These are phyloP conservation scores for Phytopythium chamaehyphon DNA, from an alignment of 352 stramenopile genomes.

Conservation along the genomic window DNA sequence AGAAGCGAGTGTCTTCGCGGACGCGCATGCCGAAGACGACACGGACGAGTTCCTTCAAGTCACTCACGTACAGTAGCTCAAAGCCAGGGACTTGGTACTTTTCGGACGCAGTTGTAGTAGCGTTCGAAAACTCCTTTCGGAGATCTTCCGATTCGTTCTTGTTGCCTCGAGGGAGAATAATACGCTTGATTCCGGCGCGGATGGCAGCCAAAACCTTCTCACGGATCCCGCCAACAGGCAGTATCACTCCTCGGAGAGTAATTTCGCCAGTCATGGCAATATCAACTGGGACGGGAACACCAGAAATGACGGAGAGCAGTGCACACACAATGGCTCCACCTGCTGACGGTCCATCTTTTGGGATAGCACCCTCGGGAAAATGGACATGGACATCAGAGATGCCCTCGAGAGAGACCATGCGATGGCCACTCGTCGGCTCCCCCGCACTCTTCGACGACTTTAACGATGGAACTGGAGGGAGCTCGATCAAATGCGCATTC, in stretches of 20 bases:
- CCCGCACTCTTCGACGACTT: slow-evolving; percentile 2
- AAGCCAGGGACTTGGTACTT: slow-evolving; percentile 21
- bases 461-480: slow-evolving; percentile 16
- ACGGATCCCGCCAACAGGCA: slow-evolving; percentile 89
- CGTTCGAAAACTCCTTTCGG: slow-evolving; percentile 45
- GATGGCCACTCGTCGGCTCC: slow-evolving; percentile 12
- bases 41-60: slow-evolving; percentile 58
- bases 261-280: slow-evolving; percentile 90
- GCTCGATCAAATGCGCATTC: slow-evolving; percentile 52
- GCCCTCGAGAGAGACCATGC: slow-evolving; percentile 40
- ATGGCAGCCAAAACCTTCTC: slow-evolving; percentile 89
- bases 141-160: slow-evolving; percentile 70
- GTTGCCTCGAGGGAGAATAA: slow-evolving; percentile 76
- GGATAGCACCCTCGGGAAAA: slow-evolving; percentile 86
- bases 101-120: slow-evolving; percentile 9
- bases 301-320: slow-evolving; percentile 71
- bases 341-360: slow-evolving; percentile 88
- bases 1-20: slow-evolving; percentile 25
- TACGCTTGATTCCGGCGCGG: slow-evolving; percentile 77
- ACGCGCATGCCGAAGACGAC: slow-evolving; percentile 69
- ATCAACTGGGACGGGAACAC: slow-evolving; percentile 62
- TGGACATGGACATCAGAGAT: slow-evolving; percentile 84
- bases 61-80: slow-evolving; percentile 63
- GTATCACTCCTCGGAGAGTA: slow-evolving; percentile 78
- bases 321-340: slow-evolving; percentile 85